Base-by-base conservation (phyloP, 805 yeast species). In the Scheffersomyces coipomensis region DNA sequence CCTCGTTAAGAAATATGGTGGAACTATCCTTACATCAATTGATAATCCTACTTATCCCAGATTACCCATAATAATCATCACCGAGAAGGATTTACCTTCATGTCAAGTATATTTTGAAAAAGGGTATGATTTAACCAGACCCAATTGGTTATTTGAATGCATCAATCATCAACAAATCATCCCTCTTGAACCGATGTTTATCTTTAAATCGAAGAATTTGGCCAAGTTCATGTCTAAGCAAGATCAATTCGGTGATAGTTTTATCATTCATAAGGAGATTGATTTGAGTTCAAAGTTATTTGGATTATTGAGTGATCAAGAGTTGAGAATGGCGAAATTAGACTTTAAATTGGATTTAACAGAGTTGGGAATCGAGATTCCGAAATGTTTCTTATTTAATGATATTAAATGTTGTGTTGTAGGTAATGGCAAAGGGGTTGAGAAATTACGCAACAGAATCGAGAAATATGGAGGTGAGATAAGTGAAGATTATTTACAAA, bases 131-230 rank as follows among this genome's bases (percentile, higher is more conserved):
- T 66, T 91, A 0, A 53, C 88, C 6, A 71, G 61, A 37, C 88
- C 95, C 1, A 56, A 62, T 22, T 91, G 96, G 96, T 55, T 88
- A 5, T 66, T 79, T 33, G 90, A 86, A 47, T 80, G 93, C 48
- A 62, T 86, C 2, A 51, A 56, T 13, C 55, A 64, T 11, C 50
- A 56, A 1, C 37, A 49, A 2, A 33, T 79, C 2, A 57, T 87
- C 0, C 72, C 71, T 2, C 47, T 85, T 5, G 95, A 86, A 47
- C 85, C 87, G 0, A 52, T 57, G 16, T 83, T 87, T 50, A 65
- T 83, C 27, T 73, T 75, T 19, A 49, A 48, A 35, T 77, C 73
- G 2, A 65, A 68, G 4, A 55, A 64, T 2, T 35, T 49, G 15
- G 45, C 45, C 1, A 39, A 42, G 3, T 59, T 74, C 3, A 11